Evolutionary conservation across 2,329 filamentous ascomycete genomes (phyloP), one percentile per base, ranked within the genome.

Genomic region (Microascus cirrosus): DNA sequence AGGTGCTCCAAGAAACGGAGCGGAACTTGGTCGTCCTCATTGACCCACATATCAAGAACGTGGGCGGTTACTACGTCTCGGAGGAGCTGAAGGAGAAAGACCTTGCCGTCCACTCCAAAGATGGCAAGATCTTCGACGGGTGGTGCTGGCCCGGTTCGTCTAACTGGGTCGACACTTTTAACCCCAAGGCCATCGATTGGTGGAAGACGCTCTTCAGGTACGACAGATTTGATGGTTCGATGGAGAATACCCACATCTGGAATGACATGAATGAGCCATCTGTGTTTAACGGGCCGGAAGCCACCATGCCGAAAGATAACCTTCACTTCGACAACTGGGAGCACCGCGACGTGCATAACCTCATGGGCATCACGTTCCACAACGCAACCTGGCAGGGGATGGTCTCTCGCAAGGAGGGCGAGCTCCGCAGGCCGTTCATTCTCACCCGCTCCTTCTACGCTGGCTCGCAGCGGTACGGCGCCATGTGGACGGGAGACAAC

Each of bases 201-300:
- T 99, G 94, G 93, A 87, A 84, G 64, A 74, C 79, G 2, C 80
- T 97, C 12, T 97, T 95, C 80, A 86, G 88, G 66, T 97, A 95
- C 63, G 85, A 90, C 68, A 81, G 75, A 48, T 99, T 96, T 79
- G 89, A 90, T 71, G 92, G 91, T 54, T 90, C 90, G 1, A 80
- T 86, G 65, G 79, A 86, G 62, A 99, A 97, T 70, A 86, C 90
- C 0, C 96, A 90, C 72, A 84, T 99, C 65, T 99, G 94, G 94
- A 99, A 99, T 70, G 94, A 99, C 70, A 99, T 99, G 94, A 97
- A 96, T 69, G 94, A 99, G 74, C 94, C 94, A 0, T 97, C 94
- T 0, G 94, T 99, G 1, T 99, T 99, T 77, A 97, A 97, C 69
- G 94, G 94, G 0, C 94, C 94, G 0, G 94, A 99, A 72, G 95